Percentiles rank a stretch among this genome's conserved stretches.
phyloP scores from a whole-genome alignment of 208 protist species.

The Leishmania amazonensis region DNA sequence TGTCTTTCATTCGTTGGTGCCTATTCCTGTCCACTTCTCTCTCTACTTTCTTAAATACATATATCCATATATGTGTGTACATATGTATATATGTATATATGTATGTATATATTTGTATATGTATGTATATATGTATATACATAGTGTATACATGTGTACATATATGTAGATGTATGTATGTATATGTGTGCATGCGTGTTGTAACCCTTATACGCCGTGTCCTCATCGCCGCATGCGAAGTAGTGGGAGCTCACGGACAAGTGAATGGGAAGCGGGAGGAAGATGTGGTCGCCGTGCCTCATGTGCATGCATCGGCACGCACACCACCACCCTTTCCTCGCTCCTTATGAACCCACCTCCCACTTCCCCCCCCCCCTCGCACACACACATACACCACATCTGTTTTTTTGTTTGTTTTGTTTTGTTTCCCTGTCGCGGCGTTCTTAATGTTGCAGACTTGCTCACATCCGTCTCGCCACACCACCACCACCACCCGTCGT shows the following conservation, averaged over 20 bases:
- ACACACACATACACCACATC: not conserved
- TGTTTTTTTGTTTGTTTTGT: not conserved
- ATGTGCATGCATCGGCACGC: not conserved
- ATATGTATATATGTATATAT: not conserved
- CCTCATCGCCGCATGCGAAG: no score
- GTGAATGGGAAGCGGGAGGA: not conserved
- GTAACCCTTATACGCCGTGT: no score
- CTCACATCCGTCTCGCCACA: not conserved
- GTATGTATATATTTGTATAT: not conserved
- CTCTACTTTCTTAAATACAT: not conserved
- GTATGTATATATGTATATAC: not conserved
- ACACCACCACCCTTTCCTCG: not conserved
- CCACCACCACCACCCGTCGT: not conserved
- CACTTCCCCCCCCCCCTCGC: not conserved
- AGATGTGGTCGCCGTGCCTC: not conserved
- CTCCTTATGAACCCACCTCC: not conserved
- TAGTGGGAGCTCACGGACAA: not conserved
- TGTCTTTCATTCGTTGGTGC: not conserved
- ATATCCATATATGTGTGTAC: not conserved
- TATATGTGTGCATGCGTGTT: not conserved
- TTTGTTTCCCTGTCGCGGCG: not conserved
- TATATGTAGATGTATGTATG: not conserved
- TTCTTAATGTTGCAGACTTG: not conserved
- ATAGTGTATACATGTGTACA: not conserved
- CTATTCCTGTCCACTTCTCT: not conserved